Base-by-base conservation (phyloP, 2,329 filamentous ascomycete species). In the Ilyonectria sp. region DNA sequence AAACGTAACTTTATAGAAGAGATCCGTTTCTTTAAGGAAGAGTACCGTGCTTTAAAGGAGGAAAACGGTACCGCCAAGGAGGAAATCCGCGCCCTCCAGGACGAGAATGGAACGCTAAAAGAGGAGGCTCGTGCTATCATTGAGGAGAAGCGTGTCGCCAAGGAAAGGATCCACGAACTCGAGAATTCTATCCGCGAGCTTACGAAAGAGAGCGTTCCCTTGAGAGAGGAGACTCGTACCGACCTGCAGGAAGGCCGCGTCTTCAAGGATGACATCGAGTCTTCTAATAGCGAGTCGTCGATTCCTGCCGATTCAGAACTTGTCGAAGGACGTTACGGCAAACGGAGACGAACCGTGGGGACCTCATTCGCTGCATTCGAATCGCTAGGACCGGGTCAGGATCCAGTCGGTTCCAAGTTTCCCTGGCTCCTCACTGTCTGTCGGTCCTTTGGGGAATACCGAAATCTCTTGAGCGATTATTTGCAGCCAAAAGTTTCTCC, bases 101-200 rank as follows among this genome's bases (percentile, higher is more conserved):
- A 53, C 3, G 50, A 53, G 50, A 53, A 31, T n/a, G 29, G 29
- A 5, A 35, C 17, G n/a, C n/a, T 53, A 5, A 76, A 76, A 66
- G 69, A 75, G 46, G 74, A 76, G 49, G 72, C 71, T 57, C 72
- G 74, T 40, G 66, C 69, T 19, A 67, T 75, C n/a, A 76, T 74
- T 68, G 69, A 75, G 47, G 74, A 75, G 52, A 75, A 72, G 23
- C 23, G 23, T 23, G 23, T 23, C 23, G 23, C 23, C 23, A 23
- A 23, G 23, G 23, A 23, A 23, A 23, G 23, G 4, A 23, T 23
- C 61, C 74, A 71, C 54, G 68, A 68, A 15, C 71, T 75, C 33
- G 74, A 75, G 71, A 65, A 65, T 29, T 65, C 74, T 43, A 73
- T 68, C 49, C 71, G 73, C 52, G 71, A 75, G 26, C 68, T 76